Evolutionary conservation across 2,329 filamentous ascomycete genomes (phyloP), one percentile per base, ranked within the genome.

Genomic region (Aspergillus sp.): DNA sequence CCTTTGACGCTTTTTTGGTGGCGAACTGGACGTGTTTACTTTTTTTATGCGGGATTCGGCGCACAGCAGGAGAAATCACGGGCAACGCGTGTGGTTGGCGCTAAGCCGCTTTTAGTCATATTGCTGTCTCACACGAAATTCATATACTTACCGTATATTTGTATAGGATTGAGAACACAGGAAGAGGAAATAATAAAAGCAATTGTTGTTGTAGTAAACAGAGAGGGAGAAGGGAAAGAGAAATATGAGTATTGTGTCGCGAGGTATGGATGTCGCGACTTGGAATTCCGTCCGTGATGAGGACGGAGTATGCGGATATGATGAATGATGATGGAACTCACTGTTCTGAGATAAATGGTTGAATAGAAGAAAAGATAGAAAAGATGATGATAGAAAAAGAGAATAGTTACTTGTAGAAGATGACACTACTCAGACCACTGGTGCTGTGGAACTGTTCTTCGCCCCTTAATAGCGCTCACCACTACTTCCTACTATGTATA

Each of bases 21-120:
- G 37, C 37, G 37, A 39, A 39, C 25, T 20, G 38, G 30, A 32
- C 30, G 33, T 47, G 43, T 49, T 50, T 50, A 50, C 33, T 52
- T 52, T 46, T 46, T 38, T 22, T 45, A 30, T 25, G 13, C 39
- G 25, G 25, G 32, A 44, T 38, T 41, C 39, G 48, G 39, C 43
- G 39, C 46, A 47, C 35, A 49, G 55, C 52, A 58, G 20, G 19
- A 22, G 20, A 17, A 43, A 43, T 43, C 9, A 27, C 25, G 25
- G 25, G 25, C 25, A 27, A 61, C 60, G 60, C 60, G 58, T 55
- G 46, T 45, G 53, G 47, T 45, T 25, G 45, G 49, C 30, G 49
- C 61, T 64, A 64, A 51, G 37, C 61, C 56, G 25, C 45, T 54
- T 61, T 59, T 49, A 54, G 58, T 58, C 53, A 61, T 62, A 60